Evolutionary conservation across 495 filamentous ascomycete genomes (phyloP).

Genomic region (Penicillium lagena): DNA sequence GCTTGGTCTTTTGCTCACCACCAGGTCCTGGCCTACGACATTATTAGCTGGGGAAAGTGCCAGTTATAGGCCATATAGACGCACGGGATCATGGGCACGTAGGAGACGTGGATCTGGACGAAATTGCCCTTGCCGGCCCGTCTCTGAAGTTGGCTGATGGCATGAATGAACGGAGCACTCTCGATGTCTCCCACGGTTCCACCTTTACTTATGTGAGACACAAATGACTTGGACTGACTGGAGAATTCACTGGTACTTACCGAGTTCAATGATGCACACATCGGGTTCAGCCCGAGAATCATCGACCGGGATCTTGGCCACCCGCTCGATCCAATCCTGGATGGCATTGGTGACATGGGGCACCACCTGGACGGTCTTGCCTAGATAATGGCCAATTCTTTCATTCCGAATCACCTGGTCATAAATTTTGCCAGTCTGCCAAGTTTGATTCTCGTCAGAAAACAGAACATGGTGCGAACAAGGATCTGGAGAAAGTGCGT

Average conservation of each 20-base stretch:
- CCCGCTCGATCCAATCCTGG: conserved; percentile 86
- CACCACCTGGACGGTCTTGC: conserved; percentile 89
- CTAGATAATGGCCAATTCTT: conserved; percentile 78
- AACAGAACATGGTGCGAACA: too few species aligned
- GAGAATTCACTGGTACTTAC: not conserved
- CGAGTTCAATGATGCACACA: conserved; percentile 76
- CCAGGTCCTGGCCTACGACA: conserved; percentile 26
- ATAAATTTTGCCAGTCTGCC: conserved; percentile 81
- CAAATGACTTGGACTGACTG: not conserved
- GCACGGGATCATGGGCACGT: conserved; percentile 57
- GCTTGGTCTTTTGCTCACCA: conserved; percentile 90
- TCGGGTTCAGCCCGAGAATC: conserved; percentile 76
- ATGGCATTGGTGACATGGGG: conserved; percentile 88
- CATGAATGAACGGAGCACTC: conserved; percentile 83
- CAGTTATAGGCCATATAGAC: not conserved
- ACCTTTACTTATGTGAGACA: conserved; percentile 28
- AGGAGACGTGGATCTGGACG: conserved; percentile 76
- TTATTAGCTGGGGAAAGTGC: conserved; percentile 9
- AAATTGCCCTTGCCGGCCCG: conserved; percentile 75
- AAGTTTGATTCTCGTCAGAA: too few species aligned
- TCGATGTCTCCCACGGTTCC: conserved; percentile 90
- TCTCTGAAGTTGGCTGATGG: conserved; percentile 68
- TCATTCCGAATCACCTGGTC: conserved; percentile 76
- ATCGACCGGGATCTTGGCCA: conserved; percentile 82
- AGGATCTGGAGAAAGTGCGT: too few species aligned